These are phyloP conservation scores for Typha latifolia DNA, from an alignment of 176 grass and related monocot genomes.

Conservation along the genomic window DNA sequence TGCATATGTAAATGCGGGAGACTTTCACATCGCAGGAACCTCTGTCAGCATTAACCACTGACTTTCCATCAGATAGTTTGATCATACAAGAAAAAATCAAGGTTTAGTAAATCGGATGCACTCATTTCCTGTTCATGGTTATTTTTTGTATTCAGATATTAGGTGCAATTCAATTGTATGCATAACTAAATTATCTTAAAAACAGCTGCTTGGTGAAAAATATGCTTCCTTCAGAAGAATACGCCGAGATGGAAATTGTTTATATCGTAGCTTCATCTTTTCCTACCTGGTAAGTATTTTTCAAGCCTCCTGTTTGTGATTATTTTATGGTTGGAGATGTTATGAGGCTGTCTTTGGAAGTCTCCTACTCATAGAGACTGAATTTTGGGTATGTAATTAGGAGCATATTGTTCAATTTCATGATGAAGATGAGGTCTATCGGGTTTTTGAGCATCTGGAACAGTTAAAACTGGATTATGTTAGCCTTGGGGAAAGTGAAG, in stretches of 20 bases:
- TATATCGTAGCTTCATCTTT: conserved; percentile 24
- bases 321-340: neutral
- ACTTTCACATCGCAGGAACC: conserved; percentile 3
- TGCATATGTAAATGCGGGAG: neutral
- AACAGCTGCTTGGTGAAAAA: conserved; percentile 10
- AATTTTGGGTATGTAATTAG: neutral
- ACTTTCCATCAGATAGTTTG: neutral
- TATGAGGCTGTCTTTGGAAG: neutral
- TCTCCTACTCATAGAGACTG: neutral
- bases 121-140: neutral
- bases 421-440: neutral
- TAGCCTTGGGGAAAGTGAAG: neutral
- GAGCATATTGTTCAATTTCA: neutral
- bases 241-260: conserved; percentile 13
- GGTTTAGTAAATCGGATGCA: conserved; percentile 4
- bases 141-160: conserved; percentile 2
- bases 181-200: conserved; percentile 1
- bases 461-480: neutral
- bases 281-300: conserved; percentile 17
- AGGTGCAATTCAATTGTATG: neutral
- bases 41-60: neutral
- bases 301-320: neutral
- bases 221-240: conserved; percentile 14
- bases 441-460: neutral
- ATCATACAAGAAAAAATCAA: conserved; percentile 15